Evolutionary conservation across 805 yeast genomes (phyloP).

Genomic region (Candida corydali): DNA sequence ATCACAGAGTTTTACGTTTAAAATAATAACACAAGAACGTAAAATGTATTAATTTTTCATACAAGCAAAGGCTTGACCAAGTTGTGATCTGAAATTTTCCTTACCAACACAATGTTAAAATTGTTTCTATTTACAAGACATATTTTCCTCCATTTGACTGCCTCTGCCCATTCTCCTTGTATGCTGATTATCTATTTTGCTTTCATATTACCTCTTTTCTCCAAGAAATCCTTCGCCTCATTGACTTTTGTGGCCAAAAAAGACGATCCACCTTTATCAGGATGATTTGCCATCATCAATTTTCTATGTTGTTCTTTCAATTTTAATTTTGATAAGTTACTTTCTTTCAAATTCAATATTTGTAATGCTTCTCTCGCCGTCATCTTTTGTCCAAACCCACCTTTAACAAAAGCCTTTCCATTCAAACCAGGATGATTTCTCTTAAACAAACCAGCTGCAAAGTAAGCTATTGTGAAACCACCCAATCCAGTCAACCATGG

Average conservation of each 20-base stretch:
- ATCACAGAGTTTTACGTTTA: no score
- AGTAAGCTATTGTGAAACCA: slow-evolving; percentile 57
- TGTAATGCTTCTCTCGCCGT: slow-evolving; percentile 82
- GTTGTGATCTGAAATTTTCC: no score
- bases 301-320: slow-evolving; percentile 77
- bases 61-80: no score
- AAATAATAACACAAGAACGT: no score
- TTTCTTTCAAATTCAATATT: slow-evolving; percentile 72
- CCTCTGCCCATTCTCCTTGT: no score
- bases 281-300: slow-evolving; percentile 87
- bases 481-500: slow-evolving; percentile 74
- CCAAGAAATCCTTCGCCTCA: slow-evolving; percentile 84
- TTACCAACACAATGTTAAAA: no score
- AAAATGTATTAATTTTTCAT: no score
- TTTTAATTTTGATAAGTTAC: slow-evolving; percentile 55
- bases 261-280: slow-evolving; percentile 92
- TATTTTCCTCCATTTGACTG: no score
- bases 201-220: slow-evolving; percentile 57
- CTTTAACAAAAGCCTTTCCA: slow-evolving; percentile 70
- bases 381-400: slow-evolving; percentile 93
- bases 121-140: no score
- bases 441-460: slow-evolving; percentile 65
- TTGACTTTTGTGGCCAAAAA: slow-evolving; percentile 86
- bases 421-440: slow-evolving; percentile 62
- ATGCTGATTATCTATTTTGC: no score